Base-by-base conservation (phyloP, 2,329 filamentous ascomycete genomes). In the Microdochium bolleyi region DNA sequence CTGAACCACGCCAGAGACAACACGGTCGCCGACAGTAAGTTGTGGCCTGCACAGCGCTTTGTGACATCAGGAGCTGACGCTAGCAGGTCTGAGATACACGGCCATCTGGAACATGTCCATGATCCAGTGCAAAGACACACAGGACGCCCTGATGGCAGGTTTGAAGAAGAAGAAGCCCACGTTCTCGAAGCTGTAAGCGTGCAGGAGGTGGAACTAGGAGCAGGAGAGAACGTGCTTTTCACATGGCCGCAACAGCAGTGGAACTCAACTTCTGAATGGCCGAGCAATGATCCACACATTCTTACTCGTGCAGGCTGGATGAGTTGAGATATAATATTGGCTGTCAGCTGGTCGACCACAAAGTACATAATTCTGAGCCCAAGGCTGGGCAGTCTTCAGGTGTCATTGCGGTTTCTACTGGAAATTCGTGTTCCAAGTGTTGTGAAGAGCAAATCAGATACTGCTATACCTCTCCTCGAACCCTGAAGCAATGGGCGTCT, bases 61-160 rank as follows among this genome's bases (percentile, higher is more conserved):
- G 27, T 37, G 11, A 22, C 50, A n/a, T 46, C 49, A 55, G 54
- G 34, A 52, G 52, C 58, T 65, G 51, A 64, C 55, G 49, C 27
- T 3, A 49, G 37, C 57, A 85, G 83, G 84, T 49, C 71, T 97
- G 66, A 82, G 82, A 54, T 96, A 96, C 69, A 95, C 92, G 3
- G 79, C 82, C 11, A 78, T 94, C 1, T 96, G 92, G 92, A 97
- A 97, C 65, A 80, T 83, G 60, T 87, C 84, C 2, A 88, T 88
- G 63, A 65, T 96, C 61, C 92, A 96, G 74, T 88, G 89, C 7
- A 74, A 76, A 51, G 92, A 97, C 74, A 79, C 96, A 46, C 73
- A 82, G 63, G 74, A 78, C 54, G 90, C 92, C 1, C 75, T 96
- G 66, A 64, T 88, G 65, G 89, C 88, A 38, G 88, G 87, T 9